A percentile compares a stretch with the other conserved stretches of the same genome.
phyloP scores from a whole-genome alignment of 805 yeast species.

The Zygoascus flipseniorum region DNA sequence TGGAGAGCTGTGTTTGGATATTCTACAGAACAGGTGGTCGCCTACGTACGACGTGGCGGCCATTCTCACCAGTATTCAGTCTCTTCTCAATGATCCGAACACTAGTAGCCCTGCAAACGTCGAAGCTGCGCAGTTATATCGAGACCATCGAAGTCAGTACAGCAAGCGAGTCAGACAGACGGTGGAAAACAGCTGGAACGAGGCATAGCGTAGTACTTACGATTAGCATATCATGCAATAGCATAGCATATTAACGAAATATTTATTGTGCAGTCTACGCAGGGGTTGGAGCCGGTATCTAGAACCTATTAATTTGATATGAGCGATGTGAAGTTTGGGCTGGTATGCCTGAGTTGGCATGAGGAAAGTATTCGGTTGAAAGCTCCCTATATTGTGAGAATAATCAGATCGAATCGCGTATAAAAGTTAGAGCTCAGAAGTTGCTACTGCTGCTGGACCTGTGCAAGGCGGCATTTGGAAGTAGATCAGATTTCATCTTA shows the following conservation, averaged over 20 bases:
- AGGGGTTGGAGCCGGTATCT: too few relatives aligned
- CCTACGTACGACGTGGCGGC: slow-evolving; percentile 98
- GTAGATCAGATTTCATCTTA: too few relatives aligned
- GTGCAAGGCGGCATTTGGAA: too few relatives aligned
- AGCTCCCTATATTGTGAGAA: too few relatives aligned
- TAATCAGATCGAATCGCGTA: too few relatives aligned
- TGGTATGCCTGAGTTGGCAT: too few relatives aligned
- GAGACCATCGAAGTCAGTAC: slow-evolving; percentile 91
- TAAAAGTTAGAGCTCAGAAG: too few relatives aligned
- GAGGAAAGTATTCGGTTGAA: too few relatives aligned
- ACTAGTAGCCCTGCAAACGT: slow-evolving; percentile 96
- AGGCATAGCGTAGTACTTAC: slow-evolving; percentile 31
- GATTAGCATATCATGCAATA: background rate
- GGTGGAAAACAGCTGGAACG: slow-evolving; percentile 86
- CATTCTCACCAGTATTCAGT: slow-evolving; percentile 83
- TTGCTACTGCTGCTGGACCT: too few relatives aligned
- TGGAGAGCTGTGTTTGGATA: slow-evolving; percentile 93
- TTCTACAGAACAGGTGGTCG: slow-evolving; percentile 94
- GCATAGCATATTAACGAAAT: background rate
- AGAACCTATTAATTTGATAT: too few relatives aligned
- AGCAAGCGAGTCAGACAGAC: slow-evolving; percentile 87
- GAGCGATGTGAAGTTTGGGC: too few relatives aligned
- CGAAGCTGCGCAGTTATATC: slow-evolving; percentile 92
- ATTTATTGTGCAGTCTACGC: background rate
- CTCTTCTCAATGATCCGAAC: slow-evolving; percentile 87